Evolutionary conservation across 306 rosid genomes (phyloP), one percentile per base, ranked within the genome.

Genomic region (Vigna mungo): DNA sequence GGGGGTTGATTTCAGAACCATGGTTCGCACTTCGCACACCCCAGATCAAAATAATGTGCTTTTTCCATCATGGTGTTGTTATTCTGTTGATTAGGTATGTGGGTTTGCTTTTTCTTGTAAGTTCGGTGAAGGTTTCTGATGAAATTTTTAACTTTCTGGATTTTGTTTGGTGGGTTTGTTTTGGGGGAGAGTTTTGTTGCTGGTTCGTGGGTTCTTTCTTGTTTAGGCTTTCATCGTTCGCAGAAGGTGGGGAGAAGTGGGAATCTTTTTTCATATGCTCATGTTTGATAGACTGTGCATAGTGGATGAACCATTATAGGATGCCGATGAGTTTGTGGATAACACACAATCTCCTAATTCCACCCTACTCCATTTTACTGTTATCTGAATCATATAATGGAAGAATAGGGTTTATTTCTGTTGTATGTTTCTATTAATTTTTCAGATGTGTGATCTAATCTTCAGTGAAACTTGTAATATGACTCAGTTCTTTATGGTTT

Each of bases 1-100:
- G 4, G 25, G 46, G 72, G 18, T 68, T 13, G n/a, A 46, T 20
- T 75, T 82, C 59, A 14, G 56, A 81, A 58, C 37, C 70, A 10
- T 7, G 20, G 13, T 27, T 54, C n/a, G 14, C 46, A 48, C 1
- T 77, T 54, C 34, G 4, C 61, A 11, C 21, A 56, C 25, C 30
- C 43, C 59, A 58, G 4, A 68, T 7, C 0, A 44, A 52, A 67
- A 77, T 79, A 78, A 55, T 15, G 30, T 41, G 66, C 61, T 39
- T 59, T 34, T 60, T 68, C 3, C 68, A 21, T 51, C 37, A 52
- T 72, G 63, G 71, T 32, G 6, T 6, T 4, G 32, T 48, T 79
- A 17, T 59, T 79, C 83, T 79, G 68, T 62, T 85, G 86, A 79
- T 82, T 68, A 32, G 89, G 89, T 85, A 85, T 55, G 82, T 39